These are phyloP conservation scores for Aspergillus sp. DNA, from an alignment of 2,329 filamentous ascomycete genomes.

Conservation along the genomic window DNA sequence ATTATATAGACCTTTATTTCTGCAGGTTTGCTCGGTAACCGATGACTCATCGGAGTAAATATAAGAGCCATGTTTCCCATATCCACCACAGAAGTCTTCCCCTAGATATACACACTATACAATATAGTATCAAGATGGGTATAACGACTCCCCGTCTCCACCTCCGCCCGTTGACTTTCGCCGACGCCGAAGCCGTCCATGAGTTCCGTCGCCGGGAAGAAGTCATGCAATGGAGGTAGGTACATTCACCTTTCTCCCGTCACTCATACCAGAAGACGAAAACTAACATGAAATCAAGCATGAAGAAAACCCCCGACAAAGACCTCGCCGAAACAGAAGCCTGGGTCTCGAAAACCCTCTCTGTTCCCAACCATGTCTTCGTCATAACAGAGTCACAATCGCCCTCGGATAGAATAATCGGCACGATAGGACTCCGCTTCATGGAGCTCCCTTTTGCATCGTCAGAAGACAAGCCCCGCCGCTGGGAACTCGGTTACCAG, in stretches of 20 bases:
- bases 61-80: too few relatives aligned
- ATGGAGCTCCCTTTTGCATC: neutral
- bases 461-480: neutral
- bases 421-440: constrained; percentile 2
- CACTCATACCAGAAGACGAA: neutral
- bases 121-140: neutral
- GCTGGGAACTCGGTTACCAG: constrained; percentile 55
- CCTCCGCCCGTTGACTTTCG: constrained; percentile 1
- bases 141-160: constrained; percentile 8
- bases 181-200: constrained; percentile 7
- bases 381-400: neutral
- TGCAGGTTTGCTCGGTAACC: too few relatives aligned
- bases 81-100: too few relatives aligned
- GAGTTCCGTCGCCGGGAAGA: constrained; percentile 5
- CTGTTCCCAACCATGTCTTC: neutral
- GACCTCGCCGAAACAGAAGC: constrained; percentile 2
- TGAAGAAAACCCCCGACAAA: constrained; percentile 7
- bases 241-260: neutral
- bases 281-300: neutral
- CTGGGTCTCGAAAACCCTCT: constrained; percentile 1
- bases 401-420: constrained; percentile 4
- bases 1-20: too few relatives aligned
- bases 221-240: constrained; percentile 17
- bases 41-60: too few relatives aligned
- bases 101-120: neutral